Base-by-base conservation (phyloP, 179 eudicot species). In the Beta lomatogona region DNA sequence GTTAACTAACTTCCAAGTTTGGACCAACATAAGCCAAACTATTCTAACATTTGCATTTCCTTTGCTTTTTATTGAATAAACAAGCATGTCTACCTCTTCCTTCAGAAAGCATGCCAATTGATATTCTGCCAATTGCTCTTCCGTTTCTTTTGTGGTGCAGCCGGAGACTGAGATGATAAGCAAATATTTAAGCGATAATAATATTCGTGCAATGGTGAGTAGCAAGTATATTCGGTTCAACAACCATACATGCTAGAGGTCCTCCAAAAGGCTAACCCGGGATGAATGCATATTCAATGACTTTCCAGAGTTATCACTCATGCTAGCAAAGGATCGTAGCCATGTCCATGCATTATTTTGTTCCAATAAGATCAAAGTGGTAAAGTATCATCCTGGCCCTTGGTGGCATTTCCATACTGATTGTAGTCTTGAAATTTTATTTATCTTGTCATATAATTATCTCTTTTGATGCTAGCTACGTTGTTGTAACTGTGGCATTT, bases 401-500 rank as follows among this genome's bases (percentile, higher is more conserved):
- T 46, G 50, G 25, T 59, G 46, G 5, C 66, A 63, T 9, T 58
- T 73, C 71, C 60, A 67, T 19, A 8, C 12, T 55, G n/a, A 48
- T 82, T 71, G 60, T 54, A 48, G 53, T 44, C 13, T 59, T 61
- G 31, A 52, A 15, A 45, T 81, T 68, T 79, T 55, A 60, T 80
- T 60, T 22, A 21, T 55, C 21, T 22, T 45, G 69, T 78, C 28
- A 41, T 64, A 11, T 63, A n/a, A 59, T 57, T 55, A 45, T 74
- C 52, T 77, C 53, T 50, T 82, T 54, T 74, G 54, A 60, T 86
- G 73, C 81, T 89, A 95, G 99, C n/a, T n/a, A n/a, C n/a, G 92
- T 94, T 86, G 99, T 94, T 85, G 99, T 98, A 82, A 95, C 99
- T 73, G 99, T 95, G 79, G 98, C 99, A 82, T 95, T 95, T 81